Evolutionary conservation across 495 filamentous ascomycete genomes (phyloP), one percentile per base, ranked within the genome.

Genomic region (Lichina pygmaea): DNA sequence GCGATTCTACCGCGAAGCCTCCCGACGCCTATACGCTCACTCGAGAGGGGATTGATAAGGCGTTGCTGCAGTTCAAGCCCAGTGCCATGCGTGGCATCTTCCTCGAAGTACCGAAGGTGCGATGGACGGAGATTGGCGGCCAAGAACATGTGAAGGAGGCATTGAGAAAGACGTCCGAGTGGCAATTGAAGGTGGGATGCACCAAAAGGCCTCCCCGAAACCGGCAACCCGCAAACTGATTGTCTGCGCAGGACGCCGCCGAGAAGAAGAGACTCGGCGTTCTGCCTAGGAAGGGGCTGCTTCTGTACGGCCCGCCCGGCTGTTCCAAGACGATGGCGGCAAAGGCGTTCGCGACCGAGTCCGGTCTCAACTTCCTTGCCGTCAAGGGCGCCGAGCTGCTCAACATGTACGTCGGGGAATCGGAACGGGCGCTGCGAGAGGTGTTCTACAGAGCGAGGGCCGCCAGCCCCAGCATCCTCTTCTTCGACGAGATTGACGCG

Each of bases 401-500:
- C 46, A 92, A 77, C 60, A 94, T 91, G 84, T 97, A 94, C 60
- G 85, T 97, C 17, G 89, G 89, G 45, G 89, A 97, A 60, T 86
- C 85, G 6, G 89, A 97, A 62, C 75, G 86, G 8, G 75, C 78
- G 30, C 66, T 97, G 40, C 71, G 89, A 43, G 81, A 89, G 42
- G 71, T 94, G 8, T 97, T 97, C 59, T 68, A 76, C 44, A 82
- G 84, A 50, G 89, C 89, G 3, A 68, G 82, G 40, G 76, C 79
- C 37, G 89, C 86, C 24, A 74, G 75, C 45, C 89, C 89, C 5
- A 83, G 79, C 56, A 86, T 97, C 56, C 84, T 97, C 48, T 97
- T 97, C 65, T 95, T 97, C 54, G 89, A 97, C 58, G 89, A 97
- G 58, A 91, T 97, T 53, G 89, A 97, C 62, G 75, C 84, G 6